Evolutionary conservation across 2,329 filamentous ascomycete species (phyloP).

Genomic region (Fusarium oxysporum): DNA sequence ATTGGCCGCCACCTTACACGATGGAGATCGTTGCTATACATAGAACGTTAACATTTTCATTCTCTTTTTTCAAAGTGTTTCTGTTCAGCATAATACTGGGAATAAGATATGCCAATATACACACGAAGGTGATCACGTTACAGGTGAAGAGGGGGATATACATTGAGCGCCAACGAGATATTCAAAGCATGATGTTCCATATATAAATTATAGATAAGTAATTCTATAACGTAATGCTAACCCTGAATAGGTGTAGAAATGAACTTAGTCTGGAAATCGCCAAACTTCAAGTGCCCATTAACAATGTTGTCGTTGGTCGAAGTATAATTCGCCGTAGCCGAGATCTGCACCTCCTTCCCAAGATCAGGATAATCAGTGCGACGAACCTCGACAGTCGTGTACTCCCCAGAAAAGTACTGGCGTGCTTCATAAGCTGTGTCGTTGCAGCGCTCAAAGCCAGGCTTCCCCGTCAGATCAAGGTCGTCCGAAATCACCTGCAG

Average conservation of each 20-base stretch:
- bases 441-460: background rate
- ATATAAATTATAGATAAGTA: accelerated
- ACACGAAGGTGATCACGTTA: background rate
- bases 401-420: background rate
- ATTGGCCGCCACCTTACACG: background rate
- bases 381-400: background rate
- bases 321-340: background rate
- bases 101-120: no score
- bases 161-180: background rate
- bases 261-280: background rate
- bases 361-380: background rate
- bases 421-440: background rate
- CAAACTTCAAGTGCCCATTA: background rate
- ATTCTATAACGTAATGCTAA: accelerated
- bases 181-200: background rate
- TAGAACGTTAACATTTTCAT: no score
- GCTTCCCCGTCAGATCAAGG: background rate
- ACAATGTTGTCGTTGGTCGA: background rate
- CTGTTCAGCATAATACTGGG: no score
- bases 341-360: background rate
- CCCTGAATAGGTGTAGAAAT: accelerated
- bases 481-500: background rate
- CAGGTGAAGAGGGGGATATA: background rate
- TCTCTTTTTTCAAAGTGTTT: no score
- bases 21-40: no score